A percentile compares a stretch with the other conserved stretches of the same genome.
Evolutionary conservation across 768 basidiomycete genomes (phyloP).

Genomic region (Lactarius quietus): DNA sequence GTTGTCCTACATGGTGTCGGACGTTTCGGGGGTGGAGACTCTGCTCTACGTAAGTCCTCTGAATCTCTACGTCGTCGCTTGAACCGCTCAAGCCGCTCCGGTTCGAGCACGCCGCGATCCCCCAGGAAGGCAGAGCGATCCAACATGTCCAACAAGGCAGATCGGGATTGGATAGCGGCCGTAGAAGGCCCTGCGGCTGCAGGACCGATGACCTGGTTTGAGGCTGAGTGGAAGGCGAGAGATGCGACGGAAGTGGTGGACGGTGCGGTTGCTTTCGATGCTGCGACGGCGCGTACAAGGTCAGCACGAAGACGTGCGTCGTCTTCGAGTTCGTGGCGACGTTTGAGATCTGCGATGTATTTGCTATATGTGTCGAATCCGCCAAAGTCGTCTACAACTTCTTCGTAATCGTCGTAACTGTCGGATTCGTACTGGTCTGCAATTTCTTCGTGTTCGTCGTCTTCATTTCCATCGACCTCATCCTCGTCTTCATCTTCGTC

Average conservation of each 20-base stretch:
- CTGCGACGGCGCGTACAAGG: slow-evolving; percentile 45
- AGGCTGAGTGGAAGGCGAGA: slow-evolving; percentile 6
- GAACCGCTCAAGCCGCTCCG: slow-evolving; percentile 68
- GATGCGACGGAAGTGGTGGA: slow-evolving; percentile 25
- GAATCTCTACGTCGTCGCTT: slow-evolving; percentile 47
- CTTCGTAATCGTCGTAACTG: too few species aligned
- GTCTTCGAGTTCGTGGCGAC: slow-evolving; percentile 29
- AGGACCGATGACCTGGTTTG: not conserved
- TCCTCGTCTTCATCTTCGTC: too few species aligned
- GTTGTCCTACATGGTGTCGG: slow-evolving; percentile 6
- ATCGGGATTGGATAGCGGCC: too few species aligned
- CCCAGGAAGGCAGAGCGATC: slow-evolving; percentile 40
- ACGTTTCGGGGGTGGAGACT: slow-evolving; percentile 23
- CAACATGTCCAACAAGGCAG: too few species aligned
- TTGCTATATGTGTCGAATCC: too few species aligned
- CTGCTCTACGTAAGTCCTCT: slow-evolving; percentile 30
- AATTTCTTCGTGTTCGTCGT: too few species aligned
- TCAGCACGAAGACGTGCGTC: slow-evolving; percentile 50
- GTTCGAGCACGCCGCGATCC: slow-evolving; percentile 76
- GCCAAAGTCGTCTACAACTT: too few species aligned
- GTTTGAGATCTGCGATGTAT: too few species aligned
- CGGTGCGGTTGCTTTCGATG: slow-evolving; percentile 37
- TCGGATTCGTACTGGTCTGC: too few species aligned
- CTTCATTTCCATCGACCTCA: too few species aligned
- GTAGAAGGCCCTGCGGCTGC: slow-evolving; percentile 1